A percentile compares a stretch with the other conserved stretches of the same genome.
phyloP scores from a whole-genome alignment of 768 basidiomycete species.

The Cubamyces sp. region DNA sequence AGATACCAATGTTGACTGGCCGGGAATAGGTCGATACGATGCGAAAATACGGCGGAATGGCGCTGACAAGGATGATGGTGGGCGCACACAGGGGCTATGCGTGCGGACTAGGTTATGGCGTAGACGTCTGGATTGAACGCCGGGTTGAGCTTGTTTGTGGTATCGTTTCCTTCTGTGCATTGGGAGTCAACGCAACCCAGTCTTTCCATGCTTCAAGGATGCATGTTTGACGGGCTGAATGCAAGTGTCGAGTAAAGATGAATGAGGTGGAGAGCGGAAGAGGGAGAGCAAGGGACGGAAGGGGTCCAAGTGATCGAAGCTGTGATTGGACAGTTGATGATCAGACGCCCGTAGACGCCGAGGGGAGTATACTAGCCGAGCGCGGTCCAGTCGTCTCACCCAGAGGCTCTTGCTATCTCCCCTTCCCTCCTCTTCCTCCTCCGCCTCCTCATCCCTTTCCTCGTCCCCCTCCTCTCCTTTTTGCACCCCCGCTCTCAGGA shows the following conservation, averaged over 20 bases:
- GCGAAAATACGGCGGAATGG: background rate
- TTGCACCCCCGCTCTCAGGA: slow-evolving; percentile 12
- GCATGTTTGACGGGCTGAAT: too few species aligned
- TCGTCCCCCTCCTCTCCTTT: slow-evolving; percentile 8
- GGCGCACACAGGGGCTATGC: slow-evolving; percentile 7
- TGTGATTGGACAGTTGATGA: slow-evolving; percentile 15
- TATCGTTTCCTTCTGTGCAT: too few species aligned
- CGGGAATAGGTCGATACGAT: background rate
- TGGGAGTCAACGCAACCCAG: too few species aligned
- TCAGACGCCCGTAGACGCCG: slow-evolving; percentile 13
- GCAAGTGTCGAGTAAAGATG: background rate
- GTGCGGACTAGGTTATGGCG: slow-evolving; percentile 5
- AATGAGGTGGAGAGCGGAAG: background rate
- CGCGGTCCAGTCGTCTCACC: background rate
- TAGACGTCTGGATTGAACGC: background rate
- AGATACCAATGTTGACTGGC: background rate
- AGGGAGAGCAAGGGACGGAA: background rate
- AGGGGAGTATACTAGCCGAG: slow-evolving; percentile 8
- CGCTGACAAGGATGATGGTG: background rate
- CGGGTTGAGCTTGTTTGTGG: background rate
- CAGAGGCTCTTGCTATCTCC: slow-evolving; percentile 3
- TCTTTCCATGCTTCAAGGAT: too few species aligned
- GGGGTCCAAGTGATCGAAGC: slow-evolving; percentile 10
- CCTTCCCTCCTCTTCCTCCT: slow-evolving; percentile 2
- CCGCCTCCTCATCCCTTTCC: background rate